phyloP scores from a whole-genome alignment of 371 early-diverging fungal species.

The Mucor racemosus region DNA sequence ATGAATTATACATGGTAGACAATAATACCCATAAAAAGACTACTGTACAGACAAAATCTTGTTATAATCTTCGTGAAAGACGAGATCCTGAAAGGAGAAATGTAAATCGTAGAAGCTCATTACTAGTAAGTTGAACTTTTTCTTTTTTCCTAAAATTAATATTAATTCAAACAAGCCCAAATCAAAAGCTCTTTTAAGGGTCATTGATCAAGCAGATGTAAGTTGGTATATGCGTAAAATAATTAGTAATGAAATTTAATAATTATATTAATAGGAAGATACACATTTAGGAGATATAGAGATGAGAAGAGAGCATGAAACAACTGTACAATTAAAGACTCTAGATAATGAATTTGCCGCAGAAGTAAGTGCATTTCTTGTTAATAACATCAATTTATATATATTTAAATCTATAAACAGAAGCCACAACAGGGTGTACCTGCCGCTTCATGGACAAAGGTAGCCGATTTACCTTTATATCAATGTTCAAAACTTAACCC shows the following conservation, averaged over 20 bases:
- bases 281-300: conserved; percentile 47
- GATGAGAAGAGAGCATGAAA: conserved; percentile 48
- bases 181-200: conserved; percentile 48
- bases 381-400: neutral
- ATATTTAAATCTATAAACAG: neutral
- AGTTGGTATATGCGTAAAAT: neutral
- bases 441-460: conserved; percentile 46
- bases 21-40: neutral
- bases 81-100: conserved; percentile 47
- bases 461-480: conserved; percentile 33
- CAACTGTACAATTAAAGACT: conserved; percentile 34
- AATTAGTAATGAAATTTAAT: too few relatives aligned
- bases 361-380: neutral
- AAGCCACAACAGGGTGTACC: conserved; percentile 29
- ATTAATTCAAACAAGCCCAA: conserved; percentile 33
- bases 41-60: neutral
- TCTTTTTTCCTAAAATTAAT: neutral
- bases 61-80: conserved; percentile 17
- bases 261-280: conserved; percentile 38
- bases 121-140: conserved; percentile 32
- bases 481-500: conserved; percentile 53
- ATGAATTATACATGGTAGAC: conserved; percentile 3
- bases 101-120: conserved; percentile 43
- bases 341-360: conserved; percentile 6
- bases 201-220: conserved; percentile 50